Conservation (phyloP, 176 grass and related monocot species). For the Pontederia paniculata region DNA sequence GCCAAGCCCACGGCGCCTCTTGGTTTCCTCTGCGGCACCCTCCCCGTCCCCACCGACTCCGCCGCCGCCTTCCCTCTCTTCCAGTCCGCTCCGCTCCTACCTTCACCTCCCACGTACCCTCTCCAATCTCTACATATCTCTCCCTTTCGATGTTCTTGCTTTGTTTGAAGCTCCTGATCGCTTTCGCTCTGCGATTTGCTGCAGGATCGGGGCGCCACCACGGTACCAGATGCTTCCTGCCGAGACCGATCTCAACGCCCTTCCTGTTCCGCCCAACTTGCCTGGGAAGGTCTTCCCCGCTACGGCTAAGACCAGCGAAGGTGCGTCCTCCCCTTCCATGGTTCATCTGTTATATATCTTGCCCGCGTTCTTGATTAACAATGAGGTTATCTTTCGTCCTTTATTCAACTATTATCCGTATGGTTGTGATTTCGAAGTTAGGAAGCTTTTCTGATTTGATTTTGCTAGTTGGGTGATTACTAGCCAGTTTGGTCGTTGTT, state of each 20-base stretch:
- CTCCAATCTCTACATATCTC: not conserved
- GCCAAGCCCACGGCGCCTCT: slow-evolving; percentile 62
- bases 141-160: slow-evolving; percentile 2
- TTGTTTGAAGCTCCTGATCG: not conserved
- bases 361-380: not conserved
- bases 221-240: slow-evolving; percentile 95
- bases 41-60: slow-evolving; percentile 84
- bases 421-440: no score
- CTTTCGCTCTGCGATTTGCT: not conserved
- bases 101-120: slow-evolving; percentile 45
- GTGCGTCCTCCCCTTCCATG: slow-evolving; percentile 24
- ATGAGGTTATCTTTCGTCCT: not conserved
- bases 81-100: slow-evolving; percentile 55
- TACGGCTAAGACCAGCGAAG: slow-evolving; percentile 55
- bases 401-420: not conserved
- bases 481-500: no score
- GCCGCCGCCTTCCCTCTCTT: slow-evolving; percentile 40
- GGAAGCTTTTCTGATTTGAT: no score
- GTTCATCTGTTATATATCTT: not conserved
- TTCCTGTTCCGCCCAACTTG: slow-evolving; percentile 53
- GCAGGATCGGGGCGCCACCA: slow-evolving; percentile 74
- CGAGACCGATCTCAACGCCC: slow-evolving; percentile 89
- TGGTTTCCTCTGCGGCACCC: slow-evolving; percentile 77
- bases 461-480: no score
- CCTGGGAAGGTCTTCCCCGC: slow-evolving; percentile 59